These are phyloP conservation scores for Epicoccum nigrum DNA, from an alignment of 2,329 filamentous ascomycete genomes.

Conservation along the genomic window DNA sequence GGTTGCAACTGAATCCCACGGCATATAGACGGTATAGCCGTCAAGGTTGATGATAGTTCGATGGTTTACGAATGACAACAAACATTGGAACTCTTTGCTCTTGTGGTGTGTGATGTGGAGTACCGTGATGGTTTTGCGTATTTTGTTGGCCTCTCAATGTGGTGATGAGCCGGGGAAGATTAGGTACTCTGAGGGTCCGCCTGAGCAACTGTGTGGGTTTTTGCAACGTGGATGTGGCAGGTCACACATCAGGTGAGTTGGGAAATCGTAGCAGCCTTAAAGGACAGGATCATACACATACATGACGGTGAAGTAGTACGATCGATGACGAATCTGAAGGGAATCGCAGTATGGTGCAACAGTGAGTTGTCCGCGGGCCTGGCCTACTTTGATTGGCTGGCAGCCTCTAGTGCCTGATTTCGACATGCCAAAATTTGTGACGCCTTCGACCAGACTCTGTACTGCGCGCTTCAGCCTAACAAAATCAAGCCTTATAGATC, in stretches of 20 bases:
- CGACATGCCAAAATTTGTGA: constrained; percentile 15
- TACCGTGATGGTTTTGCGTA: constrained; percentile 25
- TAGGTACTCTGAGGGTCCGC: too few relatives aligned
- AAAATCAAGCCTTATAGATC: background rate
- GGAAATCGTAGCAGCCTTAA: too few relatives aligned
- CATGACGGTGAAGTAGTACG: background rate
- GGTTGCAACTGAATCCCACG: constrained; percentile 22
- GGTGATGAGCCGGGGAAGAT: too few relatives aligned
- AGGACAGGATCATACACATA: background rate
- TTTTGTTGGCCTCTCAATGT: background rate
- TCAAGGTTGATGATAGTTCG: constrained; percentile 20
- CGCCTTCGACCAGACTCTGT: background rate
- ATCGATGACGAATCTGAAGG: constrained; percentile 23
- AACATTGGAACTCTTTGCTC: background rate
- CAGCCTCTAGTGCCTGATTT: constrained; percentile 16
- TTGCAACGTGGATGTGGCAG: background rate
- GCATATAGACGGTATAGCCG: constrained; percentile 21
- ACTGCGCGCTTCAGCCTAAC: background rate
- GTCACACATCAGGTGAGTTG: background rate
- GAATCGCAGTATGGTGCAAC: constrained; percentile 10
- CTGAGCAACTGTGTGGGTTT: too few relatives aligned
- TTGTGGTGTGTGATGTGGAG: background rate
- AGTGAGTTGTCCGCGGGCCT: background rate
- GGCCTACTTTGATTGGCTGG: constrained; percentile 22
- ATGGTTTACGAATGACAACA: constrained; percentile 14